Evolutionary conservation across 2,329 filamentous ascomycete species (phyloP), one percentile per base, ranked within the genome.

Genomic region (Pyrenophora teres): DNA sequence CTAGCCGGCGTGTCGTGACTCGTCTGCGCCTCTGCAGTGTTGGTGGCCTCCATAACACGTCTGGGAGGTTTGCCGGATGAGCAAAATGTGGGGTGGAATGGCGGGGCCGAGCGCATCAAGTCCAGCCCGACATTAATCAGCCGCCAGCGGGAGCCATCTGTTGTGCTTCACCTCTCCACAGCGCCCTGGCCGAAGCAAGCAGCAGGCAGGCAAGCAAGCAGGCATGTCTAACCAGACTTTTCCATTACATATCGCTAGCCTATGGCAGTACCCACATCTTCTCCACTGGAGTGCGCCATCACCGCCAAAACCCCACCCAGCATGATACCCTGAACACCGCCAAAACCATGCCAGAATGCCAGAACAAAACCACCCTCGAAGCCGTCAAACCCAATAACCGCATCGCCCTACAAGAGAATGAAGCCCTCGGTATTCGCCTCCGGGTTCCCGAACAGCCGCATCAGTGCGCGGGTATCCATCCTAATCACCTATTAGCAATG

Each of bases 371-470:
- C 19, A 21, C 19, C 5, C 5, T 21, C 5, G 19, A 21, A 21
- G 19, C 19, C 19, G 19, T 5, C 19, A 21, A 21, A 21, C 19
- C 19, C 19, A 21, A 21, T 21, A 21, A 21, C 19, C 19, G 5
- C 19, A 3, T 21, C 19, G 5, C 19, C 19, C 19, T 21, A 21
- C 19, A 21, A 3, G 19, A 21, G 19, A 46, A 78, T 76, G 58
- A 76, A 79, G 2, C 77, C 77, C 6, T 73, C 62, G 0, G 65
- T 65, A 44, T 76, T 74, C 5, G 76, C 69, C 0, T 60, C 50
- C 10, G 79, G 53, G 9, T 72, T 69, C 0, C 79, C 79, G 46
- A 82, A 81, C 1, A 83, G 65, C 2, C 70, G 65, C 58, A 80
- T 70, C 6, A 82, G 57, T 15, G 81, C 76, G 2, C 65, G 56